Percentiles rank a stretch among this genome's conserved stretches.
Conservation (phyloP, 305 asterid species). For the Solanum chacoense region DNA sequence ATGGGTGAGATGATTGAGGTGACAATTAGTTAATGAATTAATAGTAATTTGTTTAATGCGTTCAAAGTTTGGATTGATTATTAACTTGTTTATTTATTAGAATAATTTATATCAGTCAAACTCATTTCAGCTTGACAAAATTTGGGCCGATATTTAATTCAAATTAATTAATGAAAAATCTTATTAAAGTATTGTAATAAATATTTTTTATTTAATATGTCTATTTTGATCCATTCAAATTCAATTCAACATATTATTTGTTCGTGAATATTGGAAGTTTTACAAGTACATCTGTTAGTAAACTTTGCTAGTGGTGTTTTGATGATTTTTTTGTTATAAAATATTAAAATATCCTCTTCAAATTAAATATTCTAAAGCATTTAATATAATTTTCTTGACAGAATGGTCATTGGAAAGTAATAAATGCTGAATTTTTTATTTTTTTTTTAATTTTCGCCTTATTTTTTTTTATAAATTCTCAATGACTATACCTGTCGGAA, state of each 20-base stretch:
- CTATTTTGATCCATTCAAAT: background rate
- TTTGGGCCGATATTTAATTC: background rate
- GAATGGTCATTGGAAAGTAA: background rate
- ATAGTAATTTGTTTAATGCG: background rate
- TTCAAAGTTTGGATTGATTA: background rate
- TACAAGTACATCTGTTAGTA: background rate
- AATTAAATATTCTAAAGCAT: background rate
- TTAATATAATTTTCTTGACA: background rate
- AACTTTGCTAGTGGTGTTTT: background rate
- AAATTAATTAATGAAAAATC: background rate
- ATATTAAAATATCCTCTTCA: background rate
- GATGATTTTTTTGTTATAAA: background rate
- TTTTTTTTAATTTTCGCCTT: background rate
- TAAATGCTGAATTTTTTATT: background rate
- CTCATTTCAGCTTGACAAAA: background rate
- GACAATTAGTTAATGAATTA: background rate
- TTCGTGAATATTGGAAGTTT: background rate
- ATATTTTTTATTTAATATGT: background rate
- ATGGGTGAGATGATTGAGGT: background rate
- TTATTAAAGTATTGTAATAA: background rate
- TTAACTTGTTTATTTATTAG: background rate
- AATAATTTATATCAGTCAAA: background rate
- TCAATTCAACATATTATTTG: background rate
- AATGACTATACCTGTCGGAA: background rate
- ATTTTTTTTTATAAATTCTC: background rate